Evolutionary conservation across 441 rosid genomes (phyloP).

Genomic region (Brassica balearica): DNA sequence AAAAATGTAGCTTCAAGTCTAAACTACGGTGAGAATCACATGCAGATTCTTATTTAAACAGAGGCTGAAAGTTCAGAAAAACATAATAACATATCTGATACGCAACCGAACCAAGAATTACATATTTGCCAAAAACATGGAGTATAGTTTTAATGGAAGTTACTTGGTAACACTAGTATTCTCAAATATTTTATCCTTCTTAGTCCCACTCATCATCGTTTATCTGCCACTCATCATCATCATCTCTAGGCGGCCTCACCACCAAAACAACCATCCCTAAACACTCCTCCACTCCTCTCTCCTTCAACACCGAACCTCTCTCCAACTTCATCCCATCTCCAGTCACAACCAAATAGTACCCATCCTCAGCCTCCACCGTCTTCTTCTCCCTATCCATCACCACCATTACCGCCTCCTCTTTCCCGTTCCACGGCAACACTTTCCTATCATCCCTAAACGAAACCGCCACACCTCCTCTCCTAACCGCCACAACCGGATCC

Average conservation of each 20-base stretch:
- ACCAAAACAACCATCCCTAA: conserved; percentile 76
- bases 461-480: conserved; percentile 71
- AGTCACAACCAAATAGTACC: conserved; percentile 63
- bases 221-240: conserved; percentile 59
- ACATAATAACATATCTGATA: not conserved
- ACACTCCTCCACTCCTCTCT: conserved; percentile 56
- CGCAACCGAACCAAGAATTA: conserved; percentile 1
- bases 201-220: conserved; percentile 89
- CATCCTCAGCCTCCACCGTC: conserved; percentile 61
- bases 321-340: conserved; percentile 51
- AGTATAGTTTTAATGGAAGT: not conserved
- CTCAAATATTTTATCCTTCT: conserved; percentile 33
- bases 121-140: conserved; percentile 29
- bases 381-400: conserved; percentile 70
- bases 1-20: not conserved
- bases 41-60: not conserved
- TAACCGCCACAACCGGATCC: conserved; percentile 58
- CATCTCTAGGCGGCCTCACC: conserved; percentile 78
- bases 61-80: not conserved
- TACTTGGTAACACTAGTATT: conserved; percentile 7
- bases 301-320: conserved; percentile 69
- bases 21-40: not conserved
- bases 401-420: conserved; percentile 76
- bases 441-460: conserved; percentile 67
- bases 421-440: conserved; percentile 80